Conservation (phyloP, 2,329 filamentous ascomycete genomes). For the Pleurostoma richardsiae region DNA sequence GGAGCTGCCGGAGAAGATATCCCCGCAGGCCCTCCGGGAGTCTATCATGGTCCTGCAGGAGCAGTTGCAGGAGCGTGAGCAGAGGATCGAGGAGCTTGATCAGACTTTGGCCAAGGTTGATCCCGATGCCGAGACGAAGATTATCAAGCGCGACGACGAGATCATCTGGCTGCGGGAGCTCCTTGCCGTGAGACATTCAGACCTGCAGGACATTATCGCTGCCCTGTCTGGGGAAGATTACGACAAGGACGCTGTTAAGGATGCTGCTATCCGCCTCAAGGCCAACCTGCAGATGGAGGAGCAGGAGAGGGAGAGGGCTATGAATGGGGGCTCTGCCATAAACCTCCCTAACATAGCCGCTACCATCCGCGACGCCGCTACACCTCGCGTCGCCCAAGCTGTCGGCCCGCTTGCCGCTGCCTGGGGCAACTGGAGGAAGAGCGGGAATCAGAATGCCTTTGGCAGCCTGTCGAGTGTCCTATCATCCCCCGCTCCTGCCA, state of each 20-base stretch:
- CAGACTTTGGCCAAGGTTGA: slow-evolving; percentile 63
- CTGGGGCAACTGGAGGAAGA: slow-evolving; percentile 92
- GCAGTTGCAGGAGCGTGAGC: slow-evolving; percentile 90
- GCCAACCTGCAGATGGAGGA: slow-evolving; percentile 98
- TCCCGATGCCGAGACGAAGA: slow-evolving; percentile 72
- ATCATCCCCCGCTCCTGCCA: slow-evolving; percentile 34
- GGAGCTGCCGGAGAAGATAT: slow-evolving; percentile 76
- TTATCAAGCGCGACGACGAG: slow-evolving; percentile 89
- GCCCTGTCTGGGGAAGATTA: slow-evolving; percentile 71
- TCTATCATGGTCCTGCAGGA: slow-evolving; percentile 96
- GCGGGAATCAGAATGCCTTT: slow-evolving; percentile 42
- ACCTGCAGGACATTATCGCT: slow-evolving; percentile 86
- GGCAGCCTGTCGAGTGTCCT: slow-evolving; percentile 41
- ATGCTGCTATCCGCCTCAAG: slow-evolving; percentile 87
- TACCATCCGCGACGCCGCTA: slow-evolving; percentile 69
- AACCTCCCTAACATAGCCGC: slow-evolving; percentile 72
- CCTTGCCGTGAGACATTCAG: slow-evolving; percentile 81
- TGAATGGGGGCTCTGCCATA: slow-evolving; percentile 63
- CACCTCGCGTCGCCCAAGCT: slow-evolving; percentile 78
- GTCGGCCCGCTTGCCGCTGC: slow-evolving; percentile 78
- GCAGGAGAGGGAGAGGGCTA: slow-evolving; percentile 83
- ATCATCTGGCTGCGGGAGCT: slow-evolving; percentile 94
- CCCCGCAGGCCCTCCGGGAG: slow-evolving; percentile 88
- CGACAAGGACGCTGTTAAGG: slow-evolving; percentile 74
- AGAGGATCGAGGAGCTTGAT: slow-evolving; percentile 83